Base-by-base conservation (phyloP, 768 basidiomycete genomes). In the Plicaturopsis crispa region DNA sequence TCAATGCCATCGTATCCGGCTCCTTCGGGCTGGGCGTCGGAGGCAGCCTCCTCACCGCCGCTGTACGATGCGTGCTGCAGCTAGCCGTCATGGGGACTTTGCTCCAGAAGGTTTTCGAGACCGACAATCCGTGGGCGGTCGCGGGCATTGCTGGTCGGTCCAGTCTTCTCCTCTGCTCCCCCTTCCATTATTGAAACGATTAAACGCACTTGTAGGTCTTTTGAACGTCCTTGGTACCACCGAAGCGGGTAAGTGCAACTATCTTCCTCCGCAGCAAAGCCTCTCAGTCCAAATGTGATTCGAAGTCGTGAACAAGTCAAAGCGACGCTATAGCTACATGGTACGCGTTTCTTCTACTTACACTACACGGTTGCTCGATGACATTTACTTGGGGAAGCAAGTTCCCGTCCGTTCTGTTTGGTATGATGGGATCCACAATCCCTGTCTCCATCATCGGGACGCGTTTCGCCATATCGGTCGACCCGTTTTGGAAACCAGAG, bases 401-500 rank as follows among this genome's bases (percentile, higher is more conserved):
- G 85, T 86, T 88, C 52, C 65, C 72, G 2, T 66, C 74, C 1
- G 75, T 88, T 5, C 60, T 90, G 4, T 38, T 74, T 8, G 77
- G 73, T 0, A 80, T 91, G 77, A 46, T 87, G 6, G 70, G 67
- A n/a, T 82, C 84, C 0, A 87, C 84, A 0, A 74, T 88, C 22
- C 85, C 87, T 0, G 76, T 88, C 18, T 83, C 88, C 1, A 72
- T 91, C 39, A 60, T 90, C 8, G 88, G 88, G 0, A 69, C 75
- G 1, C 70, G 72, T 5, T 89, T 73, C 47, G 83, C 87, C 2
- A 90, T 92, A 83, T 66, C 70, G 0, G 65, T 81, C 11, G 54
- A 72, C 0, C 86, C 86, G 2, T 88, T 92, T 56, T 92, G 91
- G 90, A 72, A 65, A 18, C 87, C 90, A 0, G 76, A 78, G 24